Base-by-base conservation (phyloP, 768 basidiomycete species). In the Trametes elegans region DNA sequence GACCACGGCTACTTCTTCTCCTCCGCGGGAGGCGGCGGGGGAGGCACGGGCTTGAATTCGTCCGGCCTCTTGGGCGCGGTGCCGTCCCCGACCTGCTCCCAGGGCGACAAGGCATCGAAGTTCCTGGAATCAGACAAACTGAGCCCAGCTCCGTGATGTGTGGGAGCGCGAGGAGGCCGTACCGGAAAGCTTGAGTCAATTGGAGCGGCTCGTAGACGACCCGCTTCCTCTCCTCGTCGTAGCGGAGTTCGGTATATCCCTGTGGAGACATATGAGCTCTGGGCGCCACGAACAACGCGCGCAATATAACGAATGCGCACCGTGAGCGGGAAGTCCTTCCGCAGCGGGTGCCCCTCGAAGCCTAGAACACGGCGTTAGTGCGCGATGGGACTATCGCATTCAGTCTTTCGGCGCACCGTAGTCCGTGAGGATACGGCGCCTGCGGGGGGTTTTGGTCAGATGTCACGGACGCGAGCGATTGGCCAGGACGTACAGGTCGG, bases 201-300 rank as follows among this genome's bases (percentile, higher is more conserved):
- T 99, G 97, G 42, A 99, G 78, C 31, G 97, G 97, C 70, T 99
- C 97, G 66, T 98, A 97, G 31, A 97, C 93, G 51, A 98, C 93
- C 34, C 95, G 90, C 74, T 98, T 98, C 65, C 88, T 84, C 74
- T 96, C 94, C 74, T 98, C 97, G 64, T 98, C 95, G 66, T 98
- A 99, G 36, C 97, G 89, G 35, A 98, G 81, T 72, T 99, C 97
- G 8, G 93, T 93, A 72, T 98, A 99, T n/a, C 97, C 97, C 94
- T 97, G 64, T 29, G 41, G 35, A 47, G 18, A 21, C 43, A 23
- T 36, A 42, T 24, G 35, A 44, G 54, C 3, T 6, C n/a, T n/a
- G n/a, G 18, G 8, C 41, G 7, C 9, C n/a, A 50, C 14, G 26
- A 19, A 34, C 19, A 14, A 29, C 29, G 26, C 19, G 28, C 46